A percentile compares a stretch with the other conserved stretches of the same genome.
These are phyloP conservation scores for Lolium rigidum DNA, from an alignment of 176 grass and related monocot species.

Conservation along the genomic window DNA sequence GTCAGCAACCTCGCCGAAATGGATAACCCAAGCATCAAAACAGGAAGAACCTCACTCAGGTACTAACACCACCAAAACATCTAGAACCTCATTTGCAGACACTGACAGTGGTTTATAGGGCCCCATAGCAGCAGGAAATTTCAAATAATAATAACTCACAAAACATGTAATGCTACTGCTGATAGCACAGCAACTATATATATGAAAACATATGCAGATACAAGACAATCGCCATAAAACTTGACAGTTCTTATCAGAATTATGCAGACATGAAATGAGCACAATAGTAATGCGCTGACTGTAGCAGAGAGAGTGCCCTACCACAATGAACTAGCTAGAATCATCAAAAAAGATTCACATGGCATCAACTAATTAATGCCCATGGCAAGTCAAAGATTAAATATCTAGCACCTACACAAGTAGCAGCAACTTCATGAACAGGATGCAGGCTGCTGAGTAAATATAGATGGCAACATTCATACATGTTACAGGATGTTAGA, in stretches of 20 bases:
- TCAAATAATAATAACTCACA: not conserved
- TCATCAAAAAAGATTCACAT: not conserved
- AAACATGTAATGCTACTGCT: not conserved
- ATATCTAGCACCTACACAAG: not conserved
- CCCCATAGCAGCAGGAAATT: not conserved
- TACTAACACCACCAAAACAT: not conserved
- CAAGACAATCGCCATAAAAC: not conserved
- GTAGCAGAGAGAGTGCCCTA: not conserved
- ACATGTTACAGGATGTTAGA: constrained; percentile 9
- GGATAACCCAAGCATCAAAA: not conserved
- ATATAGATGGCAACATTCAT: not conserved
- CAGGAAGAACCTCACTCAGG: not conserved
- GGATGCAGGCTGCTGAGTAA: not conserved
- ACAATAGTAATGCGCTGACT: not conserved
- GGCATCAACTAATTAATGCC: not conserved
- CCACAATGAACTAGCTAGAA: not conserved
- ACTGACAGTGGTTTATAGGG: not conserved
- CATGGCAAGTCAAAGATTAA: not conserved
- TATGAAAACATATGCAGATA: not conserved
- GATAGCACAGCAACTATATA: not conserved
- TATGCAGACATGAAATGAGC: not conserved
- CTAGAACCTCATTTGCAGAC: not conserved
- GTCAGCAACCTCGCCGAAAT: not conserved
- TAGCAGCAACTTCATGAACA: not conserved
- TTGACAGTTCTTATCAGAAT: not conserved